phyloP scores from a whole-genome alignment of 495 filamentous ascomycete genomes.

The Lophium mytilinum region DNA sequence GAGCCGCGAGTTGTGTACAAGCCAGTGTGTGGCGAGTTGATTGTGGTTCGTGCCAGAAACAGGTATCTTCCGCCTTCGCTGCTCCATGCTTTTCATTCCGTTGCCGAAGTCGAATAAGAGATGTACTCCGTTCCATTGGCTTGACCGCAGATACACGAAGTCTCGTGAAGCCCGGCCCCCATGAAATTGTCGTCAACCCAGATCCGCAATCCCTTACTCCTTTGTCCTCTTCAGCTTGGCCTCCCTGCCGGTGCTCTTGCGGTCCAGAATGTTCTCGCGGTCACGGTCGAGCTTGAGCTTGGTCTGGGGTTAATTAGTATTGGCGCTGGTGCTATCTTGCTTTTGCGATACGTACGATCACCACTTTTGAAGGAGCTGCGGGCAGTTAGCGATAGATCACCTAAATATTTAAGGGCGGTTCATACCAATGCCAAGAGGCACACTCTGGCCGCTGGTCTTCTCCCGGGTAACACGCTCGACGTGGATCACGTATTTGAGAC shows the following conservation, averaged over 20 bases:
- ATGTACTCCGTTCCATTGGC: slow-evolving; percentile 25
- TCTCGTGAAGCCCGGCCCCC: slow-evolving; percentile 21
- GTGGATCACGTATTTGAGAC: slow-evolving; percentile 69
- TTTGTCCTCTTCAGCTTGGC: slow-evolving; percentile 32
- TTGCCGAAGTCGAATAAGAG: slow-evolving; percentile 13
- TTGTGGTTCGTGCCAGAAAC: slow-evolving; percentile 15
- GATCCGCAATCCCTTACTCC: slow-evolving; percentile 41
- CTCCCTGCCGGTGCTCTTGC: slow-evolving; percentile 70
- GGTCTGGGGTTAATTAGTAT: slow-evolving; percentile 35
- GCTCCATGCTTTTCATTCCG: slow-evolving; percentile 8
- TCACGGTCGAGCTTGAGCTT: slow-evolving; percentile 97
- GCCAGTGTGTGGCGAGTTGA: slow-evolving; percentile 9
- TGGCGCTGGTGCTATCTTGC: too few relatives aligned
- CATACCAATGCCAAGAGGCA: slow-evolving; percentile 54
- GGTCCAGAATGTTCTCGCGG: slow-evolving; percentile 85
- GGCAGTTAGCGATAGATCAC: not conserved
- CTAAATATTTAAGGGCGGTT: too few relatives aligned
- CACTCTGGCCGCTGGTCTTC: slow-evolving; percentile 86
- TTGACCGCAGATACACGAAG: slow-evolving; percentile 21
- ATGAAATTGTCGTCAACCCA: slow-evolving; percentile 29
- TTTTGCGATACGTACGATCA: slow-evolving; percentile 43
- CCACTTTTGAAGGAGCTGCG: slow-evolving; percentile 84
- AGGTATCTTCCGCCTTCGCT: slow-evolving; percentile 10
- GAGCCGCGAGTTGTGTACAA: not conserved
- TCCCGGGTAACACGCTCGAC: slow-evolving; percentile 80